Evolutionary conservation across 169 alveolate genomes (phyloP).

Genomic region (Cryptosporidium andersoni): DNA sequence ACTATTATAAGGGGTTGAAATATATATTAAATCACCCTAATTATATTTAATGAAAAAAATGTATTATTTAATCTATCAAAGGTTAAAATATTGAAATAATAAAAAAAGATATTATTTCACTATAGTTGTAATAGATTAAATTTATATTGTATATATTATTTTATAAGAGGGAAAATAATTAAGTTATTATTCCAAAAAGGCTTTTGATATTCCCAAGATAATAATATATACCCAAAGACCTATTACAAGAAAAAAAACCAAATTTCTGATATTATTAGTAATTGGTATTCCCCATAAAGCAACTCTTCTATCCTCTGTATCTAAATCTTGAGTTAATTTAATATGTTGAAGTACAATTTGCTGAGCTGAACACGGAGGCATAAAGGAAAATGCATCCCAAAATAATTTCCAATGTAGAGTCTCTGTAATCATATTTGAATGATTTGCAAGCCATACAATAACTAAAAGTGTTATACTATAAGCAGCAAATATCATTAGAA

Average conservation of each 20-base stretch:
- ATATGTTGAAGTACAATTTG: constrained; percentile 63
- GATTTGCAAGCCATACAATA: constrained; percentile 56
- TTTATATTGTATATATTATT: background rate
- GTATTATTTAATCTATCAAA: background rate
- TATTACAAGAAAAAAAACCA: constrained; percentile 8
- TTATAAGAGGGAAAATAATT: background rate
- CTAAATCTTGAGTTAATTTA: constrained; percentile 56
- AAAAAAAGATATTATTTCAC: background rate
- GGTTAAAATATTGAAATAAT: background rate
- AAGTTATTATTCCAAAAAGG: background rate
- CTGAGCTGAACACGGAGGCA: constrained; percentile 71
- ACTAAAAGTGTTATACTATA: constrained; percentile 50
- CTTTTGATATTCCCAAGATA: constrained; percentile 41
- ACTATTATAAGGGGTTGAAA: too few relatives aligned
- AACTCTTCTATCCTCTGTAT: constrained; percentile 50
- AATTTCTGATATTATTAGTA: constrained; percentile 22
- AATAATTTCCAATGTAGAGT: constrained; percentile 45
- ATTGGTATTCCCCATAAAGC: constrained; percentile 49
- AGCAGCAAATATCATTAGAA: constrained; percentile 37
- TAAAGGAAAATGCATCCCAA: constrained; percentile 67
- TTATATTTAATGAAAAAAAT: too few relatives aligned
- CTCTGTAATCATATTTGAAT: constrained; percentile 46
- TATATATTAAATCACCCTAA: too few relatives aligned
- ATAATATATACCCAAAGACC: constrained; percentile 40
- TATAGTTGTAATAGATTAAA: background rate